phyloP scores from a whole-genome alignment of 148 eudicot genomes.

The Limonium bicolor region DNA sequence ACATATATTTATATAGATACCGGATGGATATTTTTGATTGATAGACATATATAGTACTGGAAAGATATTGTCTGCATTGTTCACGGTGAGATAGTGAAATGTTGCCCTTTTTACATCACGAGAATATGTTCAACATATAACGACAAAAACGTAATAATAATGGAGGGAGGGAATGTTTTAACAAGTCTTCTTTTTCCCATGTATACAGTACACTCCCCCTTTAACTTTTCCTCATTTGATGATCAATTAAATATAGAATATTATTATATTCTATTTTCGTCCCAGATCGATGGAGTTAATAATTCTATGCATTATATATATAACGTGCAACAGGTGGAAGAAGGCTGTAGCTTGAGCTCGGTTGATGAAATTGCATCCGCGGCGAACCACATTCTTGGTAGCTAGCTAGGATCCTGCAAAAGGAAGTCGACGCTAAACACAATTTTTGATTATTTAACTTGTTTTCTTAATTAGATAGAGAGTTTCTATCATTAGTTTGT shows the following conservation, averaged over 20 bases:
- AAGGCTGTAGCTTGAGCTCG: slow-evolving; percentile 47
- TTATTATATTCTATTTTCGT: background rate
- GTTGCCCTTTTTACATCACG: too few species aligned
- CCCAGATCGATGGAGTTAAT: background rate
- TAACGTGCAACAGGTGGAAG: slow-evolving; percentile 36
- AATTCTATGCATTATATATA: background rate
- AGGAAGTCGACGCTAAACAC: too few species aligned
- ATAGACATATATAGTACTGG: too few species aligned
- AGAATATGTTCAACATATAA: too few species aligned
- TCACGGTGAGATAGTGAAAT: too few species aligned
- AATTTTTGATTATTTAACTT: too few species aligned
- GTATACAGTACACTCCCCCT: background rate
- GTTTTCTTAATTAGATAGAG: too few species aligned
- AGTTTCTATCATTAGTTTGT: too few species aligned
- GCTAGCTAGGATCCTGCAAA: slow-evolving; percentile 12
- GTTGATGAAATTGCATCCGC: slow-evolving; percentile 61
- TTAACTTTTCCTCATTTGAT: background rate
- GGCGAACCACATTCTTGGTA: slow-evolving; percentile 41
- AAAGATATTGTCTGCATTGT: too few species aligned
- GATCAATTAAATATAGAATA: too few species aligned
- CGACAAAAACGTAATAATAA: too few species aligned
- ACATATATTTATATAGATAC: background rate
- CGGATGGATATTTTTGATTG: background rate
- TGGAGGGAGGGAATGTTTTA: too few species aligned
- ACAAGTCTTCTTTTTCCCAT: background rate